Evolutionary conservation across 768 basidiomycete species (phyloP).

Genomic region (Leucogyrophana mollusca): DNA sequence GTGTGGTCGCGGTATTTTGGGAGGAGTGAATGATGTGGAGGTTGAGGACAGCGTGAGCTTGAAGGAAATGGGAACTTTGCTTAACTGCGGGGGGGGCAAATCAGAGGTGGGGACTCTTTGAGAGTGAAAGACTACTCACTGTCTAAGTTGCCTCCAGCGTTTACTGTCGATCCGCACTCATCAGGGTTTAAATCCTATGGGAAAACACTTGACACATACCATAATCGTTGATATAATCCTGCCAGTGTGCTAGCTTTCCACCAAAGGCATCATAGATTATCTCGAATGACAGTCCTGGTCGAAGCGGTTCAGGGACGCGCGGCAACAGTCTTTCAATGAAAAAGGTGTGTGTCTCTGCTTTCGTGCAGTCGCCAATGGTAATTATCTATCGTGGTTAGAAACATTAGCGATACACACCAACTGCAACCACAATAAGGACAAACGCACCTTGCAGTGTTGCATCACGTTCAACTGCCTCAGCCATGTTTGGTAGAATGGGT

Average conservation of each 20-base stretch:
- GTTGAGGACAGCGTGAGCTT: conserved; percentile 81
- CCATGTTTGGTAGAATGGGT: conserved; percentile 86
- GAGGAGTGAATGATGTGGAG: conserved; percentile 86
- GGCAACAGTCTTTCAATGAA: conserved; percentile 65
- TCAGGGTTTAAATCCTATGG: conserved; percentile 1
- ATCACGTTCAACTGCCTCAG: conserved; percentile 76
- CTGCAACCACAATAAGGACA: background rate
- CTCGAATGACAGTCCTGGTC: conserved; percentile 62
- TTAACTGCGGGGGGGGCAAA: conserved; percentile 54
- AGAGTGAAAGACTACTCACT: conserved; percentile 41
- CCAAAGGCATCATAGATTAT: conserved; percentile 76
- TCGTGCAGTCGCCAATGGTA: conserved; percentile 78
- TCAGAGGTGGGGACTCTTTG: conserved; percentile 5
- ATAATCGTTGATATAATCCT: conserved; percentile 77
- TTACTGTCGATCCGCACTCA: conserved; percentile 46
- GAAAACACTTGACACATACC: conserved; percentile 35
- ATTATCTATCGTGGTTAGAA: conserved; percentile 47
- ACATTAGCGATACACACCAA: background rate
- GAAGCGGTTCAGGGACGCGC: conserved; percentile 65
- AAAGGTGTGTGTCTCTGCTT: conserved; percentile 64
- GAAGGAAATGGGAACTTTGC: conserved; percentile 80
- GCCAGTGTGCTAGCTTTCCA: conserved; percentile 81
- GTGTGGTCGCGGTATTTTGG: conserved; percentile 44
- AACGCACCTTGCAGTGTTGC: conserved; percentile 73
- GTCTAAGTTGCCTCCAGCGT: conserved; percentile 68